Conservation (phyloP, 495 filamentous ascomycete genomes). For the Cenococcum geophilum region DNA sequence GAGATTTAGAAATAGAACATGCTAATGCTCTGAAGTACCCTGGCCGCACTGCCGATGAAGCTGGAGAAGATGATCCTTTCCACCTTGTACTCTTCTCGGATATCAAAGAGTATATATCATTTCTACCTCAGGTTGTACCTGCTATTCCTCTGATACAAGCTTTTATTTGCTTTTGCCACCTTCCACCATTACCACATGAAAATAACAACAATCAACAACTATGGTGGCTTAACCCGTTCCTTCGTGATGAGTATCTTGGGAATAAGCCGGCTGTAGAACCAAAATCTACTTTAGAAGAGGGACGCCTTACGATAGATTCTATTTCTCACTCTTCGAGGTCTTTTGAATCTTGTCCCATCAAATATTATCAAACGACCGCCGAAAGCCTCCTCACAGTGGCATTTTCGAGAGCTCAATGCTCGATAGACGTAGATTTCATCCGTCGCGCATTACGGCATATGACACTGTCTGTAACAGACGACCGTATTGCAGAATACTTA, state of each 20-base stretch:
- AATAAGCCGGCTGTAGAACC: background rate
- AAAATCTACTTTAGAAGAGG: background rate
- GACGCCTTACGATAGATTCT: background rate
- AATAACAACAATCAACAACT: background rate
- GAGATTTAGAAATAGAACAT: constrained; percentile 50
- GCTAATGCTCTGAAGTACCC: constrained; percentile 50
- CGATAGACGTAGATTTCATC: constrained; percentile 42
- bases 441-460: constrained; percentile 52
- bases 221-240: constrained; percentile 21
- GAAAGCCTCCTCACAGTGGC: constrained; percentile 22
- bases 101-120: constrained; percentile 52
- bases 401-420: constrained; percentile 29
- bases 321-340: background rate
- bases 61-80: constrained; percentile 69
- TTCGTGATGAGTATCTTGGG: background rate
- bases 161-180: constrained; percentile 62
- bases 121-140: constrained; percentile 35
- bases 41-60: constrained; percentile 58
- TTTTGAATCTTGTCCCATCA: constrained; percentile 22
- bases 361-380: constrained; percentile 15
- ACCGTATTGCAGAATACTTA: constrained; percentile 61
- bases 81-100: constrained; percentile 74
- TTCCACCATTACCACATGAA: constrained; percentile 49
- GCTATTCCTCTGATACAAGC: constrained; percentile 49
- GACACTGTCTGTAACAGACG: constrained; percentile 40